Percentiles rank a stretch among this genome's conserved stretches.
Conservation (phyloP, 495 filamentous ascomycete species). For the Collariella sp. region DNA sequence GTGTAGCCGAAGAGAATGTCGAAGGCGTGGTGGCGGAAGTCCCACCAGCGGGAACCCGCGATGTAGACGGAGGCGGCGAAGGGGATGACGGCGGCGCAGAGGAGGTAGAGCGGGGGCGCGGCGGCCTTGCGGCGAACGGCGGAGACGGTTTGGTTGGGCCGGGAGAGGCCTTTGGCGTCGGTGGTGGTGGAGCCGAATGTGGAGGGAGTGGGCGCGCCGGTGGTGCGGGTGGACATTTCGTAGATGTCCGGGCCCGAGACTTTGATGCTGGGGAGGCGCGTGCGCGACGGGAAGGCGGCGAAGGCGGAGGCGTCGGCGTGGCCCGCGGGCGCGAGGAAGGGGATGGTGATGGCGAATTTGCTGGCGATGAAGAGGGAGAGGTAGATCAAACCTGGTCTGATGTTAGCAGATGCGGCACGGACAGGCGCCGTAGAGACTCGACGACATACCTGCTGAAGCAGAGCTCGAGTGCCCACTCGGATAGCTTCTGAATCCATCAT, state of each 20-base stretch:
- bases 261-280: conserved; percentile 15
- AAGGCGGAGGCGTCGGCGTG: conserved; percentile 28
- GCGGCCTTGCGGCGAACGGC: conserved; percentile 55
- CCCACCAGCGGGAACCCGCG: conserved; percentile 57
- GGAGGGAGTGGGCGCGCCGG: conserved; percentile 10
- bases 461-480: conserved; percentile 59
- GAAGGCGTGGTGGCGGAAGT: conserved; percentile 82
- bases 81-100: conserved; percentile 57
- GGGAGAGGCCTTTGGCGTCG: conserved; percentile 29
- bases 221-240: conserved; percentile 20
- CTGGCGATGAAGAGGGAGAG: conserved; percentile 60
- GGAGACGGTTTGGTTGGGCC: conserved; percentile 38
- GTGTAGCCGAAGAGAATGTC: conserved; percentile 74
- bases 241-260: conserved; percentile 19
- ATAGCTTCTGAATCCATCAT: conserved; percentile 82
- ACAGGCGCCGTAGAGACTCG: neutral
- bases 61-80: conserved; percentile 49
- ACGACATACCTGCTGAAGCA: conserved; percentile 53
- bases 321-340: conserved; percentile 45
- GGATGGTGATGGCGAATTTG: conserved; percentile 51
- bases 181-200: conserved; percentile 20
- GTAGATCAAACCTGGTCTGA: conserved; percentile 54
- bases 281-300: conserved; percentile 45
- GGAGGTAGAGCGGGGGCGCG: conserved; percentile 60
- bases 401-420: neutral